Percentiles rank a stretch among this genome's conserved stretches.
These are phyloP conservation scores for Laguncularia racemosa DNA, from an alignment of 345 rosid genomes.

Conservation along the genomic window DNA sequence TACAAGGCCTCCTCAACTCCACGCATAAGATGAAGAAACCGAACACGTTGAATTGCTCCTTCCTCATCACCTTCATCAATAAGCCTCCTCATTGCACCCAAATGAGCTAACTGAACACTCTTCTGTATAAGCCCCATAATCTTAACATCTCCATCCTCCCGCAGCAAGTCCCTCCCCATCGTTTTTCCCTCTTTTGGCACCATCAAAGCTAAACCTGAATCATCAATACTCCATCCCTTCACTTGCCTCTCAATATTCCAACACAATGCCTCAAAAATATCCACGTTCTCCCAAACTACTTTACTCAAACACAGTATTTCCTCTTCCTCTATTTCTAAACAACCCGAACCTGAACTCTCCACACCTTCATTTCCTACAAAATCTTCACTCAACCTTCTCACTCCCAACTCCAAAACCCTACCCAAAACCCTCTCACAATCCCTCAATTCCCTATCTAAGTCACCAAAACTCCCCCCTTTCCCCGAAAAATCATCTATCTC, in stretches of 20 bases:
- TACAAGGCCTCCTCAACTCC: slow-evolving; percentile 67
- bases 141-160: slow-evolving; percentile 34
- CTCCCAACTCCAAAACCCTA: slow-evolving; percentile 54
- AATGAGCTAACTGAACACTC: slow-evolving; percentile 65
- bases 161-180: slow-evolving; percentile 11
- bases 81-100: slow-evolving; percentile 50
- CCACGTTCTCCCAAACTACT: slow-evolving; percentile 49
- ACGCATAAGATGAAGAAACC: slow-evolving; percentile 55
- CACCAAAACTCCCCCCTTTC: slow-evolving; percentile 19
- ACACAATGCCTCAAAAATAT: slow-evolving; percentile 62
- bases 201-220: slow-evolving; percentile 32
- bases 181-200: slow-evolving; percentile 27
- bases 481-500: slow-evolving; percentile 8
- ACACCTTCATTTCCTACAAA: slow-evolving; percentile 18
- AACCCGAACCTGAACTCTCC: slow-evolving; percentile 5
- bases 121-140: slow-evolving; percentile 48
- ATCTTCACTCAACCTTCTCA: slow-evolving; percentile 54
- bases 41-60: slow-evolving; percentile 48
- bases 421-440: slow-evolving; percentile 43
- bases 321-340: slow-evolving; percentile 31
- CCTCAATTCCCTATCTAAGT: slow-evolving; percentile 28
- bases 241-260: slow-evolving; percentile 62
- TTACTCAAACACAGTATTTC: slow-evolving; percentile 44
- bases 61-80: slow-evolving; percentile 43
- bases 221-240: slow-evolving; percentile 34